These are phyloP conservation scores for Boletus bicolor DNA, from an alignment of 768 basidiomycete species.

Conservation along the genomic window DNA sequence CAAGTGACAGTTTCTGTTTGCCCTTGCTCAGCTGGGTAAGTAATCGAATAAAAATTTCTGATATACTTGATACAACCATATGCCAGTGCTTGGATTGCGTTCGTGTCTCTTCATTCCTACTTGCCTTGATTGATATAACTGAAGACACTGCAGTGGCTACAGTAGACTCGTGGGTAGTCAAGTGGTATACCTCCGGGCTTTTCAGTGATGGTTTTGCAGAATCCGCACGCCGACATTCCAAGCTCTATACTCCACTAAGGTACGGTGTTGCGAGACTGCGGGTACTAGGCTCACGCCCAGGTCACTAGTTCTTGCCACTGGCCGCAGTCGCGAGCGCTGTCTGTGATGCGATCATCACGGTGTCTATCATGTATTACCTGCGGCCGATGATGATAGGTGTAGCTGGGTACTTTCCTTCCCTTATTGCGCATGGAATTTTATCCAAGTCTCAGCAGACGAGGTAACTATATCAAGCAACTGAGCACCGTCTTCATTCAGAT, in stretches of 20 bases:
- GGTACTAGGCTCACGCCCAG: background rate
- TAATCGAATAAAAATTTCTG: background rate
- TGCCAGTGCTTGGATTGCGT: constrained; percentile 17
- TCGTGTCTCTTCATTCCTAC: background rate
- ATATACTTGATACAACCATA: background rate
- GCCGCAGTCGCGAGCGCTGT: constrained; percentile 14
- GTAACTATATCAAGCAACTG: constrained; percentile 13
- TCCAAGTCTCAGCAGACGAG: background rate
- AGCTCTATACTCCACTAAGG: constrained; percentile 4
- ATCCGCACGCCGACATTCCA: constrained; percentile 6
- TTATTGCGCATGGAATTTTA: background rate
- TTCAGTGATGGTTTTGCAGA: constrained; percentile 2
- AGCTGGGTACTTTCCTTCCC: constrained; percentile 6
- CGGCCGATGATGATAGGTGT: constrained; percentile 8
- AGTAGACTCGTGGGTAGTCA: constrained; percentile 4
- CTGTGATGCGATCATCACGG: constrained; percentile 22
- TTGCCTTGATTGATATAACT: background rate
- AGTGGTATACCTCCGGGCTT: too few relatives aligned
- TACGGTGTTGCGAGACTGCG: background rate
- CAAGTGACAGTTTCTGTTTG: constrained; percentile 1
- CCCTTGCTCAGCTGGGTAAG: constrained; percentile 15
- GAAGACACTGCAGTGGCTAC: background rate
- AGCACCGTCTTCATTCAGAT: constrained; percentile 17
- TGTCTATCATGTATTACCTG: constrained; percentile 15
- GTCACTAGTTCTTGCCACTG: constrained; percentile 6